Conservation (phyloP, 208 protist genomes). For the Histomonas meleagridis region DNA sequence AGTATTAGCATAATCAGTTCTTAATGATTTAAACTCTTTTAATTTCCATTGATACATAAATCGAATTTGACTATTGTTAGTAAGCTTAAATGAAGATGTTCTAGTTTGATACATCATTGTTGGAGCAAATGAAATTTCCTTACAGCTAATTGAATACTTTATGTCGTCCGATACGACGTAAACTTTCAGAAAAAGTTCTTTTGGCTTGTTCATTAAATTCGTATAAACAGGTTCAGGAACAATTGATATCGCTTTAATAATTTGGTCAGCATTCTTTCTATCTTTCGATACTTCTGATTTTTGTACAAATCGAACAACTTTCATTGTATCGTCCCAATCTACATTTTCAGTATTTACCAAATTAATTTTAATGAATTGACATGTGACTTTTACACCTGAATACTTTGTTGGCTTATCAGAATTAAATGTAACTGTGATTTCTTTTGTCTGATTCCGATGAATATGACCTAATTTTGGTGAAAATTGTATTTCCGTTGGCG, state of each 20-base stretch:
- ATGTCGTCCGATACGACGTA: neutral
- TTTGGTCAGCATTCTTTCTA: neutral
- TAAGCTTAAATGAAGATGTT: neutral
- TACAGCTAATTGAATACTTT: neutral
- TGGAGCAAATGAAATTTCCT: neutral
- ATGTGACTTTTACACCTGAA: neutral
- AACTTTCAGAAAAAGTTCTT: neutral
- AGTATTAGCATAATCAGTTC: neutral
- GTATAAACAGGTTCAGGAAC: neutral
- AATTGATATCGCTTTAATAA: neutral
- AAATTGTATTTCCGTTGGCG: neutral
- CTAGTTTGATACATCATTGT: slow-evolving; percentile 24
- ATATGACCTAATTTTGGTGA: neutral
- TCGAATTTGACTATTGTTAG: neutral
- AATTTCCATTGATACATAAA: neutral
- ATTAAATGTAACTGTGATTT: neutral
- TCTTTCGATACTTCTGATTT: neutral
- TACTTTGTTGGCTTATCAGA: neutral
- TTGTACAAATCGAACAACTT: neutral
- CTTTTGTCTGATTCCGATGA: neutral
- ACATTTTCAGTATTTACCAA: neutral
- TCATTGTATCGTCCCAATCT: slow-evolving; percentile 16
- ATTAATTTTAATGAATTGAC: neutral
- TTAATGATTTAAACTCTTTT: neutral
- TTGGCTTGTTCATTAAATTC: neutral